Evolutionary conservation across 2,329 filamentous ascomycete species (phyloP), one percentile per base, ranked within the genome.

Genomic region (Diaporthe caulivora): DNA sequence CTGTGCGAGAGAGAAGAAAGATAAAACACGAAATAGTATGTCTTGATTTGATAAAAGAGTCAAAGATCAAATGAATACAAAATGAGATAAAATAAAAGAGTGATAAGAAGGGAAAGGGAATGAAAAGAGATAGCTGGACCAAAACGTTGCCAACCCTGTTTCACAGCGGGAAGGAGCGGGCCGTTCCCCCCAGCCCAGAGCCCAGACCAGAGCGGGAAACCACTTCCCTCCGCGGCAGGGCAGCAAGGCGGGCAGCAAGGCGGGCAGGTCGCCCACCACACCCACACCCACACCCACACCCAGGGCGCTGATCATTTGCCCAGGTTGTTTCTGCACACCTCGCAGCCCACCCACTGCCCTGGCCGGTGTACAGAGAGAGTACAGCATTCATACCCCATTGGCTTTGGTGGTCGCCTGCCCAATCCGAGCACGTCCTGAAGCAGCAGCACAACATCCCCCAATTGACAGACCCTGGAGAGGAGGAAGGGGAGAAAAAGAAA

Each of bases 141-240:
- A 67, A 67, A 67, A 44, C 21, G 44, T 53, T 40, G 62, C 47
- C 54, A 40, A 64, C 47, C 70, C 51, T 71, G 70, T 71, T 68
- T 68, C 72, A 68, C 72, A 34, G 72, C 69, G 69, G 72, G 72
- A 72, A 73, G 49, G 71, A 40, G 72, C 72, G 72, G 72, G 62
- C 62, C 62, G 62, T 53, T 53, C 62, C 62, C 60, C 60, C 62
- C 60, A 64, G 60, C 60, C 60, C 60, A 65, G n/a, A n/a, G 44
- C 44, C 62, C 62, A 65, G 26, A 4, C 42, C 60, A 65, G 60
- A 34, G 60, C 60, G 13, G 62, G 47, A 51, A 24, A 26, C 62
- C 29, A 51, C 18, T 65, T 37, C 62, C 62, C 47, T 40, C 44
- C 44, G 44, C 42, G 9, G 37, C 18, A 26, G 31, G 51, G 24